Base-by-base conservation (phyloP, 306 rosid genomes). In the Bauhinia variegata region DNA sequence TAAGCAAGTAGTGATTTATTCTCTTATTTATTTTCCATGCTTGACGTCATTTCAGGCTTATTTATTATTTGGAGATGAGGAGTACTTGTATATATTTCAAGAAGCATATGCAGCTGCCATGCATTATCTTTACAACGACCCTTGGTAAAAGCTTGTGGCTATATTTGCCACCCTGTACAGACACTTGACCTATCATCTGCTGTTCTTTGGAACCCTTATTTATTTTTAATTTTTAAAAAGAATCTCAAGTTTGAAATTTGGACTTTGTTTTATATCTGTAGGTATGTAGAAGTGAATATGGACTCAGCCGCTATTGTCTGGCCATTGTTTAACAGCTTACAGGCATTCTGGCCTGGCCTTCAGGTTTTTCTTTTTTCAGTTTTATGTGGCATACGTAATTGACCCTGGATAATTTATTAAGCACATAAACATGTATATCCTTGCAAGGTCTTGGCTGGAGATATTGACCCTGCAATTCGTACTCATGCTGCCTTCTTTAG, bases 261-360 rank as follows among this genome's bases (percentile, higher is more conserved):
- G 42, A 53, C 46, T 79, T 74, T 14, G 63, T 41, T 67, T 69
- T 60, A 5, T 76, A 46, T 68, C 65, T 71, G 73, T 62, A 92
- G 98, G 98, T 92, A 89, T 74, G 96, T 92, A 42, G 98, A 92
- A 78, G 98, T 92, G 62, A 92, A 92, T 75, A 92, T 92, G 98
- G 98, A 92, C 63, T 84, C 98, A 19, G 96, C 91, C 65, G 91
- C 96, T 76, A 80, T 92, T 8, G 98, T 92, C 65, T 92, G 98
- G 98, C 98, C 98, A 49, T 72, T 92, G 65, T 92, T 89, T 77
- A 92, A 92, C 83, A 92, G 98, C 77, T 82, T 92, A 78, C 98
- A 92, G 84, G 98, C 98, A 38, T 92, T 92, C 82, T 92, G 98
- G 98, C 98, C 98, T 4, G 98, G 98, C 67, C 96, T 92, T 80